Conservation (phyloP, 108 stramenopile genomes). For the Schizochytrium sp. region DNA sequence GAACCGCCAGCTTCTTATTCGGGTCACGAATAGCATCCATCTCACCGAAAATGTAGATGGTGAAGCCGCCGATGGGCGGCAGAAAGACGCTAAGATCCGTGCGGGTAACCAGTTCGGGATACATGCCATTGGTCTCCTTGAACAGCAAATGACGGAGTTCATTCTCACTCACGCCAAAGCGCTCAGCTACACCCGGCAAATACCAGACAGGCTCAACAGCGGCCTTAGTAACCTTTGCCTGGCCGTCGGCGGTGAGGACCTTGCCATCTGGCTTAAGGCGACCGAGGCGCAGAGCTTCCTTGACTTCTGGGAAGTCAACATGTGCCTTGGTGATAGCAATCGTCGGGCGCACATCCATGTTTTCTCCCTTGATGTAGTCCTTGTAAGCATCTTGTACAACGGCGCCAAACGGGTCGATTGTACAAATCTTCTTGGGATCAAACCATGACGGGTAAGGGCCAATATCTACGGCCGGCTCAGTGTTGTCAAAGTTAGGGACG, state of each 20-base stretch:
- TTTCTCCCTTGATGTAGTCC: slow-evolving; percentile 91
- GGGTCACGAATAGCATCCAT: slow-evolving; percentile 95
- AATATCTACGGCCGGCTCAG: slow-evolving; percentile 91
- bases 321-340: slow-evolving; percentile 99
- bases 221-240: slow-evolving; percentile 92
- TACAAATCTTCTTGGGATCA: slow-evolving; percentile 92
- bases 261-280: slow-evolving; percentile 89
- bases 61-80: slow-evolving; percentile 98
- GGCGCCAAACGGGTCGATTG: slow-evolving; percentile 97
- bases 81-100: slow-evolving; percentile 97
- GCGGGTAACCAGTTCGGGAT: slow-evolving; percentile 96
- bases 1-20: slow-evolving; percentile 93
- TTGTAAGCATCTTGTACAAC: slow-evolving; percentile 83
- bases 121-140: slow-evolving; percentile 98
- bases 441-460: slow-evolving; percentile 93
- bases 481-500: slow-evolving; percentile 89
- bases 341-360: slow-evolving; percentile 97
- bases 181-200: slow-evolving; percentile 94
- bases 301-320: slow-evolving; percentile 95
- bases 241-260: slow-evolving; percentile 87
- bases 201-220: slow-evolving; percentile 99
- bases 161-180: slow-evolving; percentile 92
- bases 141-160: slow-evolving; percentile 92
- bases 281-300: slow-evolving; percentile 87
- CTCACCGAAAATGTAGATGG: slow-evolving; percentile 99